phyloP scores from a whole-genome alignment of 1,284 basidiomycete species.

The Waitea zeae region DNA sequence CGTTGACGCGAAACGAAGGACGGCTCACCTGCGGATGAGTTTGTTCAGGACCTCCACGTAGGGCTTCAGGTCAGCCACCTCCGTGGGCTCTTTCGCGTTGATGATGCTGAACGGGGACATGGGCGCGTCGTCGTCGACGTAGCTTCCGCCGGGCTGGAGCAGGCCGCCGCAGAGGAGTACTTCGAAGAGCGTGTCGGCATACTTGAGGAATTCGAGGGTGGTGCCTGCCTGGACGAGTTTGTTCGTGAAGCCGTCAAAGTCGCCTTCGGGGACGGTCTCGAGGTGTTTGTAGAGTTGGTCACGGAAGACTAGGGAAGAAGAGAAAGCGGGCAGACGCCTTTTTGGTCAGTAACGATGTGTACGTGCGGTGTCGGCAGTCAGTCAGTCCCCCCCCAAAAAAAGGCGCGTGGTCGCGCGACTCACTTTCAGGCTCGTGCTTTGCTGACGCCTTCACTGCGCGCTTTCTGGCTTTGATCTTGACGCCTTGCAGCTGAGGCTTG shows the following conservation, averaged over 20 bases:
- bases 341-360: too few species aligned
- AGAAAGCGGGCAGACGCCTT: too few species aligned
- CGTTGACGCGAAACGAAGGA: slow-evolving; percentile 2
- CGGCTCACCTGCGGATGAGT: slow-evolving; percentile 72
- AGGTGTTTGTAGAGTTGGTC: slow-evolving; percentile 91
- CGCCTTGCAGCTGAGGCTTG: slow-evolving; percentile 78
- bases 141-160: slow-evolving; percentile 87
- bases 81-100: slow-evolving; percentile 61
- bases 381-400: too few species aligned
- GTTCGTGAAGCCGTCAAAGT: slow-evolving; percentile 70
- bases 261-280: slow-evolving; percentile 66
- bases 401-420: too few species aligned
- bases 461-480: slow-evolving; percentile 79
- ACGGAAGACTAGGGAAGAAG: slow-evolving; percentile 58
- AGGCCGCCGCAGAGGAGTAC: slow-evolving; percentile 87
- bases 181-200: slow-evolving; percentile 92
- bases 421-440: slow-evolving; percentile 73
- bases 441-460: slow-evolving; percentile 75
- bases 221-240: slow-evolving; percentile 86
- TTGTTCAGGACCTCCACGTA: slow-evolving; percentile 90
- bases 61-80: slow-evolving; percentile 76
- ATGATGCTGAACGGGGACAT: slow-evolving; percentile 73
- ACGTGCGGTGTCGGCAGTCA: not conserved
- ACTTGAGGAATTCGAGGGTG: slow-evolving; percentile 81
- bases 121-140: slow-evolving; percentile 75